Percentiles rank a stretch among this genome's conserved stretches.
phyloP scores from a whole-genome alignment of 2,329 filamentous ascomycete genomes.

The Dendrostoma leiphaemia region DNA sequence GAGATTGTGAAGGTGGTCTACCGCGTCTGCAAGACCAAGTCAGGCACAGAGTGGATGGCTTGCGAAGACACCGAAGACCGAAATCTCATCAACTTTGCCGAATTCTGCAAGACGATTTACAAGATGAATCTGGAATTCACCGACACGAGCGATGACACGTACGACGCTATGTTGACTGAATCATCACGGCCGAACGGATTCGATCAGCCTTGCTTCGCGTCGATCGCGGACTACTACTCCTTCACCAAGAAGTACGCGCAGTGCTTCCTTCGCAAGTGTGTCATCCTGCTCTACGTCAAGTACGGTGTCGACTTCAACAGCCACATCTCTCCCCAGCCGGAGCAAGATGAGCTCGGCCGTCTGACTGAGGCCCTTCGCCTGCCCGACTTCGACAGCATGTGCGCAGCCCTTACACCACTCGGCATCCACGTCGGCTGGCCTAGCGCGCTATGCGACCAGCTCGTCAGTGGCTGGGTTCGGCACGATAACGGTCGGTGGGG shows the following conservation, averaged over 20 bases:
- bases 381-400: slow-evolving; percentile 77
- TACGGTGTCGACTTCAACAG: slow-evolving; percentile 85
- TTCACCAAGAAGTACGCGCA: slow-evolving; percentile 81
- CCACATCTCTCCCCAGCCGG: slow-evolving; percentile 59
- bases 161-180: slow-evolving; percentile 9
- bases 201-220: slow-evolving; percentile 53
- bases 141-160: slow-evolving; percentile 19
- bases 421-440: slow-evolving; percentile 49
- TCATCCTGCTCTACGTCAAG: slow-evolving; percentile 81
- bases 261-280: slow-evolving; percentile 82
- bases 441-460: slow-evolving; percentile 34
- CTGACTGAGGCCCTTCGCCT: slow-evolving; percentile 74
- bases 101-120: slow-evolving; percentile 51
- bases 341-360: slow-evolving; percentile 77
- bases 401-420: slow-evolving; percentile 54
- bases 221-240: slow-evolving; percentile 52
- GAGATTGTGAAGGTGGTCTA: slow-evolving; percentile 83
- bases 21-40: slow-evolving; percentile 55
- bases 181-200: slow-evolving; percentile 45
- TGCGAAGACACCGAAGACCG: slow-evolving; percentile 31
- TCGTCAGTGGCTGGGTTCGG: slow-evolving; percentile 71
- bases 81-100: slow-evolving; percentile 52
- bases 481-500: slow-evolving; percentile 43
- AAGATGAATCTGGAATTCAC: slow-evolving; percentile 42
- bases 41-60: slow-evolving; percentile 36